Base-by-base conservation (phyloP, 441 rosid species). In the Geranium incanum region DNA sequence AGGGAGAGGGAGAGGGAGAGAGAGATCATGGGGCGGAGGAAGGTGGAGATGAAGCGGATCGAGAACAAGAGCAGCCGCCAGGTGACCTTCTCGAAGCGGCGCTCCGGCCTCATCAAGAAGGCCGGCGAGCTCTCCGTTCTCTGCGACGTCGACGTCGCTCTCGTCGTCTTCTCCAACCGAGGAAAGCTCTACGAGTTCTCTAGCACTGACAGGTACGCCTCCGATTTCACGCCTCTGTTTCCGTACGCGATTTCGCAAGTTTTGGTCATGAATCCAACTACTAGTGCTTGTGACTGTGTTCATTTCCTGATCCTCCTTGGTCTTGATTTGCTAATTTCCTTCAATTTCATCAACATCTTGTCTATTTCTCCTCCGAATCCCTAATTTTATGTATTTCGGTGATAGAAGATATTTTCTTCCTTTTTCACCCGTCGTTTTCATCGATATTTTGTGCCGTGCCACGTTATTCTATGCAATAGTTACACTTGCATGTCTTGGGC, bases 91-190 rank as follows among this genome's bases (percentile, higher is more conserved):
- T 85, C 88, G 48, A 87, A 87, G 78, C 76, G 91, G 68, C 79
- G 91, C 50, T 84, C 84, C 73, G 91, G 91, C 37, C 77, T 87
- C 79, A 81, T 87, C 71, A 87, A 87, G 84, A 87, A 87, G 75
- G 91, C 91, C 72, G 84, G 83, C 68, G 91, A 87, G 70, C 78
- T 87, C 71, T 84, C 91, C 66, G 85, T 85, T 43, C 78, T 87
- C 64, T 87, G 88, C 70, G 91, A 87, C 68, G 88, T 86, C n/a
- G 90, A 87, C 68, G 86, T 87, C 36, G 85, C 89, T 28, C 89
- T 87, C 64, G 73, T 87, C 69, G 80, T 87, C 82, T 87, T 87
- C 85, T 85, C 89, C 11, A 85, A 74, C 81, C 87, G 89, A 36
- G 91, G 87, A 55, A 86, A 87, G 33, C 89, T 87, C 77, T 87